Evolutionary conservation across 208 protist genomes (phyloP), one percentile per base, ranked within the genome.

Genomic region (Leishmania tarentolae): DNA sequence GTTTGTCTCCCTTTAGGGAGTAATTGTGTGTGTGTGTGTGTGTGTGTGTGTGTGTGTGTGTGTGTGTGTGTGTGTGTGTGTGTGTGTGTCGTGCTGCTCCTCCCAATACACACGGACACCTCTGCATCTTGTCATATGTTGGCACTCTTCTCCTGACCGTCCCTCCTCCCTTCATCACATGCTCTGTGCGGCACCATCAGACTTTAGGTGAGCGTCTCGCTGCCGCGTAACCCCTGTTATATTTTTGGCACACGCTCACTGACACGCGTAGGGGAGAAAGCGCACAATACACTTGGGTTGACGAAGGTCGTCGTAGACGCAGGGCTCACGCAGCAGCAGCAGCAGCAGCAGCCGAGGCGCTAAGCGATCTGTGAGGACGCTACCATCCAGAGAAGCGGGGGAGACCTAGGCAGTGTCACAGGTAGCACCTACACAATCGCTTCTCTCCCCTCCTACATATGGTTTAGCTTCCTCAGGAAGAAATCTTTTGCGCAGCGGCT

Each of bases 331-430:
- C 31, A 42, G 31, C 21, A 80, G 11, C 65, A 80, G 28, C 44
- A 68, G 42, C 57, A 71, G 53, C 40, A 79, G 42, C 57, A 71
- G 53, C 40, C 69, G 61, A 78, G 42, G n/a, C 40, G 75, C 15
- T 40, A 31, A 66, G 74, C 8, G 31, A n/a, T 42, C 65, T 19
- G 37, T 42, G 37, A 70, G 37, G 19, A n/a, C 31, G 65, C 65
- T 42, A 21, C 21, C 21, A 17, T 40, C 6, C 56, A 61, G 19
- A 52, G 35, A 21, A 52, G 28, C 24, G 3, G 40, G 35, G 28
- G 44, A 73, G 44, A 24, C 3, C 24, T 47, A 37, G 17, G 21
- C 24, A 1, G 40, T 31, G 24, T 35, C 19, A 19, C 28, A 73
- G 3, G 44, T 31, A 52, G 13, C 28, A 21, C 24, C 44, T 52